Base-by-base conservation (phyloP, 176 grass and related monocot species). In the Avena atlantica region DNA sequence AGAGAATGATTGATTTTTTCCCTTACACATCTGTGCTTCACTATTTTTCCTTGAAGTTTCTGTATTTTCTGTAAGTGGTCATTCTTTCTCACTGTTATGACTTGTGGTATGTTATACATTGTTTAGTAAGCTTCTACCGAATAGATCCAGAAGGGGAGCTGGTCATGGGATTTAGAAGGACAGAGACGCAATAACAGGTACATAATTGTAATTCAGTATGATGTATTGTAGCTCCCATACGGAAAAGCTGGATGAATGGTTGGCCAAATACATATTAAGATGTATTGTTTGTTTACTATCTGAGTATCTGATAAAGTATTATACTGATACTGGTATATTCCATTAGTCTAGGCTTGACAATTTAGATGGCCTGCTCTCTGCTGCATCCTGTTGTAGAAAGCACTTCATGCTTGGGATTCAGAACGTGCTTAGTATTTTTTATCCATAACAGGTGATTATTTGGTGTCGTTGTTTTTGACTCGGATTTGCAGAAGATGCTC, bases 161-260 rank as follows among this genome's bases (percentile, higher is more conserved):
- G 81, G 86, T 98, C 58, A 98, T 98, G 93, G 89, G 93, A 56
- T 98, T 95, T 78, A 88, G 95, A 62, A 95, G 95, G 87, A 91
- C 95, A 79, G 81, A 92, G 68, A 82, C 52, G 25, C 17, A 71
- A 12, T 93, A 95, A 93, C 88, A 91, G 87, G 95, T 98, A 73
- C 60, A 40, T 25, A 78, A 60, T 60, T 9, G 9, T 69, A 23
- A 20, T 58, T 66, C 10, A 57, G 25, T 58, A 58, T 48, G 11
- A 82, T 34, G 40, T 2, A 24, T 56, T 74, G 4, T 81, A 45
- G 47, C 34, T 68, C 48, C 29, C 17, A 29, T 19, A 58, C 13
- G 45, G 40, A 5, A 20, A 58, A 58, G 15, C 3, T 11, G 4
- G 11, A 34, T 77, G 4, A 66, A 70, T 8, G 13, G 8, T 66